These are phyloP conservation scores for Tolypocladium paradoxum DNA, from an alignment of 2,329 filamentous ascomycete species.

Conservation along the genomic window DNA sequence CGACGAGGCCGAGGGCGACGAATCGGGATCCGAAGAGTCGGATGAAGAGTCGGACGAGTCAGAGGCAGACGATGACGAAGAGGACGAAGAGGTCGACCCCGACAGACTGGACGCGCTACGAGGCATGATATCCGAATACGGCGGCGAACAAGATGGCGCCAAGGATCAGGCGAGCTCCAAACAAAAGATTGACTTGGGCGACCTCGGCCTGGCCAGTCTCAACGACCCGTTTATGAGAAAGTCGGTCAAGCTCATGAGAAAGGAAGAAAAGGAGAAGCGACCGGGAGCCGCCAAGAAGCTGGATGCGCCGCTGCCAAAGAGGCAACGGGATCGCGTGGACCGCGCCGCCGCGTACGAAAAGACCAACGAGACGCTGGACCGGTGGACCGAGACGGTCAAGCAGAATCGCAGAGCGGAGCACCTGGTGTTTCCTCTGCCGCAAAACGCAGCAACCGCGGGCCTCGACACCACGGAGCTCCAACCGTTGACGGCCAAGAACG, in stretches of 20 bases:
- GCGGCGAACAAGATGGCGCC: conserved; percentile 49
- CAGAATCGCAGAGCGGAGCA: conserved; percentile 87
- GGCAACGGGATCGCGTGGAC: conserved; percentile 78
- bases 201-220: conserved; percentile 60
- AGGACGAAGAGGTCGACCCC: conserved; percentile 35
- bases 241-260: conserved; percentile 63
- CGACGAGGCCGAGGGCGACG: conserved; percentile 35
- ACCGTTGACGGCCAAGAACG: conserved; percentile 50
- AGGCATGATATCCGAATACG: conserved; percentile 58
- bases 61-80: conserved; percentile 34
- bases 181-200: conserved; percentile 62
- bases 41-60: conserved; percentile 34
- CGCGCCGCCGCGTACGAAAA: conserved; percentile 77
- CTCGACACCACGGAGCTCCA: conserved; percentile 52
- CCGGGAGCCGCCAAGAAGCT: conserved; percentile 53
- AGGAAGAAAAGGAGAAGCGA: conserved; percentile 42
- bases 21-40: conserved; percentile 29
- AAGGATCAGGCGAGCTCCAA: conserved; percentile 34
- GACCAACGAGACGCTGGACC: conserved; percentile 79
- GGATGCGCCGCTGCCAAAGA: conserved; percentile 69
- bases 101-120: conserved; percentile 55
- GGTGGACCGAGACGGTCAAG: conserved; percentile 94
- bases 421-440: conserved; percentile 73
- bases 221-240: conserved; percentile 68
- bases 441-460: conserved; percentile 53